These are phyloP conservation scores for Eimeria acervulina DNA, from an alignment of 169 alveolate species.

Conservation along the genomic window DNA sequence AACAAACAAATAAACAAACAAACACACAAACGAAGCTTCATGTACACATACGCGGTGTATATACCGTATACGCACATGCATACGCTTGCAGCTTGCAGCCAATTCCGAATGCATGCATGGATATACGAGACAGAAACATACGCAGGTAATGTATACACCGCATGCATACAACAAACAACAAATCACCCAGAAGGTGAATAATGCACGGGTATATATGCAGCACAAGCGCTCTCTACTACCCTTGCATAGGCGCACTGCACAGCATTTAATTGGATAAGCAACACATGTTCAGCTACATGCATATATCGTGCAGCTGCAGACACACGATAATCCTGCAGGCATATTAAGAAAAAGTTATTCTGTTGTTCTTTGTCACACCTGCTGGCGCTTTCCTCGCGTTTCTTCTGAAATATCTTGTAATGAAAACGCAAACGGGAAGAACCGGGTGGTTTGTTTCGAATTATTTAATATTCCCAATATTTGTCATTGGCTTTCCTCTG, in stretches of 20 bases:
- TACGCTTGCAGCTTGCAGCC: too few species aligned
- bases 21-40: too few species aligned
- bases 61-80: too few species aligned
- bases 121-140: too few species aligned
- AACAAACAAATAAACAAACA: too few species aligned
- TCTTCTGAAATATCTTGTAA: background rate
- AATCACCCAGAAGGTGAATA: too few species aligned
- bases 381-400: conserved; percentile 34
- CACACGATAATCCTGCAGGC: background rate
- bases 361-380: conserved; percentile 54
- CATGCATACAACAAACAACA: too few species aligned
- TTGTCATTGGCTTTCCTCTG: background rate
- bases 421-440: background rate
- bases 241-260: background rate
- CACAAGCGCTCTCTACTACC: conserved; percentile 71
- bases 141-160: too few species aligned
- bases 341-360: too few species aligned
- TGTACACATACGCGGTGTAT: too few species aligned
- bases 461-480: background rate
- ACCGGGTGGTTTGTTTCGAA: conserved; percentile 59
- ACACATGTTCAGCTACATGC: background rate
- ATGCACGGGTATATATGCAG: too few species aligned
- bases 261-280: background rate
- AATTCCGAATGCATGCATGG: too few species aligned
- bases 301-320: background rate